A percentile compares a stretch with the other conserved stretches of the same genome.
phyloP scores from a whole-genome alignment of 2,329 filamentous ascomycete species.

The Nemania sp. region DNA sequence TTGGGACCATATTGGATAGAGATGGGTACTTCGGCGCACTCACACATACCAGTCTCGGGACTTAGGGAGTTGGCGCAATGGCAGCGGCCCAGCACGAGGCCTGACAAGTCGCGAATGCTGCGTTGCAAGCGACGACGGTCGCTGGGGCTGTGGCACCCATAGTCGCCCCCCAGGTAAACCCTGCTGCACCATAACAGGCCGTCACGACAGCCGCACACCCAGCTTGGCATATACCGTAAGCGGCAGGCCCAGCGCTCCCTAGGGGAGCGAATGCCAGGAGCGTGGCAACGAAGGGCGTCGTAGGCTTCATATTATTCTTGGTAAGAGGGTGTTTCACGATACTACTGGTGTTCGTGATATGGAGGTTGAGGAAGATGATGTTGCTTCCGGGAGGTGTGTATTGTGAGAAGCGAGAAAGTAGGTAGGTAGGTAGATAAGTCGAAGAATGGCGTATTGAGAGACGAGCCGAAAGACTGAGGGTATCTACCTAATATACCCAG shows the following conservation, averaged over 20 bases:
- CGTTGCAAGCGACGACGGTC: conserved; percentile 29
- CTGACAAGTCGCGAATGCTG: conserved; percentile 32
- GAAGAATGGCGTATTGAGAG: neutral
- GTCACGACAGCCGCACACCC: conserved; percentile 31
- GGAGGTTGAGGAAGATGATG: neutral
- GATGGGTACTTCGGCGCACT: neutral
- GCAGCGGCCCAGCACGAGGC: conserved; percentile 29
- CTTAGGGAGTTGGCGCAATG: conserved; percentile 23
- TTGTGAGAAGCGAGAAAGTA: neutral
- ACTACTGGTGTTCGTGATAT: neutral
- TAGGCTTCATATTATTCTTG: conserved; percentile 19
- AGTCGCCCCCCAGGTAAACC: conserved; percentile 35
- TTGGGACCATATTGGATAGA: neutral
- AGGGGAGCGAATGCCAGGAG: conserved; percentile 2
- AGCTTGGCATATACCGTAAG: conserved; percentile 35
- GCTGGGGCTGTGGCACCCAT: conserved; percentile 18
- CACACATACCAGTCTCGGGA: neutral
- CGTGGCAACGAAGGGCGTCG: neutral
- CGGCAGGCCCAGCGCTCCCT: conserved; percentile 26
- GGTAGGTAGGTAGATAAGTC: neutral
- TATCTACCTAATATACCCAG: too few species aligned
- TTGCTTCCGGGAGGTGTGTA: neutral
- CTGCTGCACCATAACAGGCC: conserved; percentile 33
- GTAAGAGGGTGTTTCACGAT: neutral
- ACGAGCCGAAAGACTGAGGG: neutral